A percentile compares a stretch with the other conserved stretches of the same genome.
phyloP scores from a whole-genome alignment of 441 rosid genomes.

The Pelargonium cotyledonis region DNA sequence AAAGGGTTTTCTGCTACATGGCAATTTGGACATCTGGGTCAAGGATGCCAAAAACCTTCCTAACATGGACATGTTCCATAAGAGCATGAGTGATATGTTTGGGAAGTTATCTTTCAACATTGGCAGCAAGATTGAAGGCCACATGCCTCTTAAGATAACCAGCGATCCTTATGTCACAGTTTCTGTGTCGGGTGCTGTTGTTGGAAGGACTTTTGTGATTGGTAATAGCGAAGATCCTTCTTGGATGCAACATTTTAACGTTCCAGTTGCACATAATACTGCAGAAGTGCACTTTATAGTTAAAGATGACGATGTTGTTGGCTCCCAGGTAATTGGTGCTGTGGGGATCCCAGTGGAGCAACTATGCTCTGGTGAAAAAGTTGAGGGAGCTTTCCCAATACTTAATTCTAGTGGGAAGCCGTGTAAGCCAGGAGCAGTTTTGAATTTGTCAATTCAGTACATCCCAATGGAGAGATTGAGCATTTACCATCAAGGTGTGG shows the following conservation, averaged over 20 bases:
- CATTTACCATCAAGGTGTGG: constrained; percentile 67
- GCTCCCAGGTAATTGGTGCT: constrained; percentile 73
- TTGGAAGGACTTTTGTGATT: constrained; percentile 77
- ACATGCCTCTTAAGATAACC: constrained; percentile 34
- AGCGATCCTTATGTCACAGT: constrained; percentile 93
- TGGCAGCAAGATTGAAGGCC: constrained; percentile 48
- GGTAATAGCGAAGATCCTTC: constrained; percentile 79
- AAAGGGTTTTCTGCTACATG: constrained; percentile 68
- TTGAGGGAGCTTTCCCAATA: constrained; percentile 65
- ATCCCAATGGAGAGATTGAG: constrained; percentile 56
- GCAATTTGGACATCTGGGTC: constrained; percentile 78
- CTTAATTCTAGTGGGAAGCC: constrained; percentile 57
- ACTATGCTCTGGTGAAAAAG: constrained; percentile 45
- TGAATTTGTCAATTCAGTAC: constrained; percentile 68
- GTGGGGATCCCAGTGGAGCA: constrained; percentile 78
- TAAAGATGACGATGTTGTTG: constrained; percentile 90
- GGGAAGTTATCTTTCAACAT: constrained; percentile 36
- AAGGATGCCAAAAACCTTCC: constrained; percentile 76
- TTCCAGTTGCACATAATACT: constrained; percentile 79
- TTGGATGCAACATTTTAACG: constrained; percentile 80
- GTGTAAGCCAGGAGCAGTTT: constrained; percentile 70
- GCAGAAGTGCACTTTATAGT: constrained; percentile 77
- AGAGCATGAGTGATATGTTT: constrained; percentile 60
- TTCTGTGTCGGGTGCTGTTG: constrained; percentile 49
- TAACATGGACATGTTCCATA: constrained; percentile 92